Percentiles rank a stretch among this genome's conserved stretches.
Conservation (phyloP, 441 rosid genomes). For the Eruca vesicaria region DNA sequence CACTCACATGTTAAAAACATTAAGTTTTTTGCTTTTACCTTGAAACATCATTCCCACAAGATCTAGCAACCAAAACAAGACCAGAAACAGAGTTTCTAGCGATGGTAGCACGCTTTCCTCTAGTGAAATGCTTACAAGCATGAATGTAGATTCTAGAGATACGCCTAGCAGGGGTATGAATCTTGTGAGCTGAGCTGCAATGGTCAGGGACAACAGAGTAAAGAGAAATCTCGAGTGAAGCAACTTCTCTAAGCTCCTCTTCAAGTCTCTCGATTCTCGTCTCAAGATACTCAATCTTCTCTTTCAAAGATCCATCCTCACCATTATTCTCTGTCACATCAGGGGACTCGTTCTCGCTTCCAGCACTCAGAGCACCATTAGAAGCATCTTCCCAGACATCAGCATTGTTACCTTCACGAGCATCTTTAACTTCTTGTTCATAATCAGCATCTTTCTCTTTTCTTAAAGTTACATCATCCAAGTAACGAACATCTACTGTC, state of each 20-base stretch:
- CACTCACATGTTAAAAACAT: neutral
- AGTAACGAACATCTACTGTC: slow-evolving; percentile 22
- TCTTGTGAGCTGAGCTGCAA: slow-evolving; percentile 76
- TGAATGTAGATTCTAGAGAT: slow-evolving; percentile 79
- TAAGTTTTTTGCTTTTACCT: slow-evolving; percentile 43
- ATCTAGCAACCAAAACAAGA: slow-evolving; percentile 65
- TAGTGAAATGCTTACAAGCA: slow-evolving; percentile 74
- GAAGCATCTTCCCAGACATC: slow-evolving; percentile 56
- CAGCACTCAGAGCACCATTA: slow-evolving; percentile 47
- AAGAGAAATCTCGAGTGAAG: slow-evolving; percentile 76
- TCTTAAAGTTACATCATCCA: slow-evolving; percentile 9
- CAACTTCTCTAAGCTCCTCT: slow-evolving; percentile 86
- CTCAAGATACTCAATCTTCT: slow-evolving; percentile 58
- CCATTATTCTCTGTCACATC: slow-evolving; percentile 48
- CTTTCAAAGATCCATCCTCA: slow-evolving; percentile 42
- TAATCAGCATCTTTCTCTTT: neutral
- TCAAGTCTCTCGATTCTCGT: slow-evolving; percentile 71
- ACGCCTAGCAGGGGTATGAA: slow-evolving; percentile 81
- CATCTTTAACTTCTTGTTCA: slow-evolving; percentile 21
- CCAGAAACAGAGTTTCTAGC: slow-evolving; percentile 75
- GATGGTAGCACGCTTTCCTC: slow-evolving; percentile 58
- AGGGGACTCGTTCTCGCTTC: slow-evolving; percentile 53
- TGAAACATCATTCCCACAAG: slow-evolving; percentile 81
- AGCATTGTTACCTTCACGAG: slow-evolving; percentile 40
- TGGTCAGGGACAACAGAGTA: slow-evolving; percentile 84